A percentile compares a stretch with the other conserved stretches of the same genome.
phyloP scores from a whole-genome alignment of 768 basidiomycete species.

The Daedaleopsis sinensis region DNA sequence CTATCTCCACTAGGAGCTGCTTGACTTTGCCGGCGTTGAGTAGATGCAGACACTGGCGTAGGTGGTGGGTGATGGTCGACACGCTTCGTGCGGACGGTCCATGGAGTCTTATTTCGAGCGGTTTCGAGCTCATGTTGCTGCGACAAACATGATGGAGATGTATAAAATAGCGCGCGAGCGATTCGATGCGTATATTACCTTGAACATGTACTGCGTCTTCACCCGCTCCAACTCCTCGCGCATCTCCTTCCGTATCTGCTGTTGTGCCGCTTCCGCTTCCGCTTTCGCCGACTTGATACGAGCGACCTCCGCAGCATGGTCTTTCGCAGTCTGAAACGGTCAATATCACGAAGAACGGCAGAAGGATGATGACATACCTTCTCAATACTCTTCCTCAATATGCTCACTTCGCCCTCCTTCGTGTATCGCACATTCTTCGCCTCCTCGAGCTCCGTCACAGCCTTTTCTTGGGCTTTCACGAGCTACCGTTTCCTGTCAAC shows the following conservation, averaged over 20 bases:
- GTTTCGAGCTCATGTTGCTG: constrained; percentile 74
- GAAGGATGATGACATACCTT: constrained; percentile 46
- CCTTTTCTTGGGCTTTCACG: constrained; percentile 48
- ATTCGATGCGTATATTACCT: constrained; percentile 40
- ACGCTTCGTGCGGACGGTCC: constrained; percentile 48
- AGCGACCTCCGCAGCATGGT: constrained; percentile 58
- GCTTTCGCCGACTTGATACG: constrained; percentile 63
- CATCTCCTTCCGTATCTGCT: constrained; percentile 59
- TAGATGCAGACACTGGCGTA: constrained; percentile 42
- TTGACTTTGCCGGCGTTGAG: constrained; percentile 39
- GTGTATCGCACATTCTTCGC: constrained; percentile 53
- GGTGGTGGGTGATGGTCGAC: constrained; percentile 39
- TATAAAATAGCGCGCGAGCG: neutral
- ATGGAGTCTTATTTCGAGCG: constrained; percentile 50
- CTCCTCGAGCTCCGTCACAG: constrained; percentile 47
- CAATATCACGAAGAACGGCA: neutral
- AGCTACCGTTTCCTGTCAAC: constrained; percentile 43
- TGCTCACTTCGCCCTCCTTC: constrained; percentile 74
- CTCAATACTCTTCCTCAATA: constrained; percentile 66
- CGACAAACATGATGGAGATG: neutral
- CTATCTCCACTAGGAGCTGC: constrained; percentile 29
- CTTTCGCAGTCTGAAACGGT: constrained; percentile 50
- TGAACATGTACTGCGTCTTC: constrained; percentile 70
- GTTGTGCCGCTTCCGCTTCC: constrained; percentile 58
- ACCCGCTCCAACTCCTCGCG: constrained; percentile 71